Percentiles rank a stretch among this genome's conserved stretches.
These are phyloP conservation scores for Xylaria sp. DNA, from an alignment of 2,329 filamentous ascomycete genomes.

Conservation along the genomic window DNA sequence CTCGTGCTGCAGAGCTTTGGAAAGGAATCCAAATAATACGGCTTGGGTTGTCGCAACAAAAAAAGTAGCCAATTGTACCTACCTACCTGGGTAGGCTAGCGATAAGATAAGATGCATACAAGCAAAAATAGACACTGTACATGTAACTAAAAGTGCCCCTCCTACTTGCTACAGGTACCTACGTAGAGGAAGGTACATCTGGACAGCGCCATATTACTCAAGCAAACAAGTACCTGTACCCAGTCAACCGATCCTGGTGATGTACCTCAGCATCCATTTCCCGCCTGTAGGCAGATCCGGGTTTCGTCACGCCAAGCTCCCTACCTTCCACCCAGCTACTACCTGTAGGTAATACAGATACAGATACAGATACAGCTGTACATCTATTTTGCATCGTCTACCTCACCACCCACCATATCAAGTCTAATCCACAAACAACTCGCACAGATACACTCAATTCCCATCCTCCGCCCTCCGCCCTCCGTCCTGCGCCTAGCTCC, in stretches of 20 bases:
- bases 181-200: neutral
- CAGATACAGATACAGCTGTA: conserved; percentile 4
- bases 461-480: neutral
- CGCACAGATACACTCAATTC: neutral
- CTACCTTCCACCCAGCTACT: neutral
- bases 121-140: too few relatives aligned
- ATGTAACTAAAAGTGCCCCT: neutral
- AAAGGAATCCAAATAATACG: neutral
- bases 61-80: conserved; percentile 15
- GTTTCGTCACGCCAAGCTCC: conserved; percentile 38
- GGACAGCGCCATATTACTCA: neutral
- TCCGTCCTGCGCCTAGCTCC: neutral
- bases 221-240: neutral
- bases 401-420: neutral
- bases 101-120: conserved; percentile 30
- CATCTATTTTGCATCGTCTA: conserved; percentile 7
- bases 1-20: neutral
- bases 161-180: too few relatives aligned
- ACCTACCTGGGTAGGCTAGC: neutral
- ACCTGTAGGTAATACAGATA: neutral
- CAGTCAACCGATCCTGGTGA: neutral
- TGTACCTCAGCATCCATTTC: neutral
- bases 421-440: conserved; percentile 13
- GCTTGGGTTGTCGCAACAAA: conserved; percentile 10
- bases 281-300: conserved; percentile 36